Percentiles rank a stretch among this genome's conserved stretches.
Evolutionary conservation across 2,329 filamentous ascomycete genomes (phyloP).

Genomic region (Uncinocarpus reesii): DNA sequence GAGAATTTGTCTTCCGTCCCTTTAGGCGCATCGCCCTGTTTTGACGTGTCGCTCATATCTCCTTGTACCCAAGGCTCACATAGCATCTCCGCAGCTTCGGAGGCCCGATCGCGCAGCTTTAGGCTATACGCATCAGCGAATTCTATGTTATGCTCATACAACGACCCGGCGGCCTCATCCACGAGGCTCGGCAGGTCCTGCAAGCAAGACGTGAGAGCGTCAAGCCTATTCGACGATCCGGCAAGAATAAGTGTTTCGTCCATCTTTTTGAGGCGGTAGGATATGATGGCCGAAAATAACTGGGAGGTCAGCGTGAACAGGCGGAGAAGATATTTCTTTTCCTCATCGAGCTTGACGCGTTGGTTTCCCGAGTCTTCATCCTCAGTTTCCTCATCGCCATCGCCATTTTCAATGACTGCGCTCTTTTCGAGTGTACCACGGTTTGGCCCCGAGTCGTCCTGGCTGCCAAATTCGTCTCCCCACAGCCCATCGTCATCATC

Average conservation of each 20-base stretch:
- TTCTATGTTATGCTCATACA: constrained; percentile 35
- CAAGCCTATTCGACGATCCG: too few relatives aligned
- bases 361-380: constrained; percentile 19
- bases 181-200: constrained; percentile 33
- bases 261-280: constrained; percentile 32
- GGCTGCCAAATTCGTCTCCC: constrained; percentile 26
- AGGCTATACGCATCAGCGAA: constrained; percentile 27
- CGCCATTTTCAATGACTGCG: constrained; percentile 5
- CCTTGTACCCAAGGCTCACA: constrained; percentile 62
- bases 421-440: constrained; percentile 10
- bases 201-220: constrained; percentile 27
- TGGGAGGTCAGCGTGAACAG: constrained; percentile 36
- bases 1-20: constrained; percentile 65
- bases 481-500: constrained; percentile 40
- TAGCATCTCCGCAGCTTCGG: constrained; percentile 60
- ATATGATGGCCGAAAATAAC: constrained; percentile 36
- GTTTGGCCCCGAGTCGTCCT: constrained; percentile 16
- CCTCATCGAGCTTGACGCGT: constrained; percentile 28
- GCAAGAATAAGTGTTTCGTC: constrained; percentile 18
- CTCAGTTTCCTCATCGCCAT: constrained; percentile 18
- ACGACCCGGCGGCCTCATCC: constrained; percentile 38
- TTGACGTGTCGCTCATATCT: constrained; percentile 44
- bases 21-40: constrained; percentile 46
- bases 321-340: constrained; percentile 35
- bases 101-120: constrained; percentile 38